Evolutionary conservation across 441 rosid species (phyloP), one percentile per base, ranked within the genome.

Genomic region (Brassica balearica): DNA sequence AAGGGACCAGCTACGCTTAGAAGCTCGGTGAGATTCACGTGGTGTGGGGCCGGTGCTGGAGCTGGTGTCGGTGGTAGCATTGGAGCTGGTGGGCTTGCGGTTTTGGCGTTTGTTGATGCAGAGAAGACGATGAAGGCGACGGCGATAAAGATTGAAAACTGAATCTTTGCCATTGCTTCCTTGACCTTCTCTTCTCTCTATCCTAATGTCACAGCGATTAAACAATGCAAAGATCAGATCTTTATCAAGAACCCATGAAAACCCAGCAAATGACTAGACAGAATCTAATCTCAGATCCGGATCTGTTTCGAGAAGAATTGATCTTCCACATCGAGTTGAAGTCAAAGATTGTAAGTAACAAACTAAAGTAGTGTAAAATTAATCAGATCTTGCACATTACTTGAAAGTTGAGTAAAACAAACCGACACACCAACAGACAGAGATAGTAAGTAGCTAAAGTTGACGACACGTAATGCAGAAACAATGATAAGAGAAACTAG

Each of bases 1-100:
- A 84, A 95, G 0, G 98, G 95, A 55, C 99, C 99, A 0, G 99
- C 99, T 11, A 92, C 96, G 0, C 92, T 77, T 56, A 95, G 90
- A 14, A 95, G 85, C 43, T 82, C 76, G 1, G 96, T 91, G 80
- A 95, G 93, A 84, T 95, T 93, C 51, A 93, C 99, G 48, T 81
- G 80, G 5, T 81, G 82, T 1, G 97, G 88, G 0, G 82, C 81
- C 0, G 95, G 97, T 17, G 97, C 96, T 0, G 99, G 98, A 11
- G 95, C 80, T 11, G 91, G 92, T 72, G 87, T 83, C 5, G 85
- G 90, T 6, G 83, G 83, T 0, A 75, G 65, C 43, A 72, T 71
- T 77, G 88, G 87, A 60, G 93, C 85, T 1, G 95, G 97, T 59
- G 99, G 92, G 76, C 90, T 86, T 23, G 89, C 81, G 11, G 85